phyloP scores from a whole-genome alignment of 164 flowering plant species.

The Vitis riparia region DNA sequence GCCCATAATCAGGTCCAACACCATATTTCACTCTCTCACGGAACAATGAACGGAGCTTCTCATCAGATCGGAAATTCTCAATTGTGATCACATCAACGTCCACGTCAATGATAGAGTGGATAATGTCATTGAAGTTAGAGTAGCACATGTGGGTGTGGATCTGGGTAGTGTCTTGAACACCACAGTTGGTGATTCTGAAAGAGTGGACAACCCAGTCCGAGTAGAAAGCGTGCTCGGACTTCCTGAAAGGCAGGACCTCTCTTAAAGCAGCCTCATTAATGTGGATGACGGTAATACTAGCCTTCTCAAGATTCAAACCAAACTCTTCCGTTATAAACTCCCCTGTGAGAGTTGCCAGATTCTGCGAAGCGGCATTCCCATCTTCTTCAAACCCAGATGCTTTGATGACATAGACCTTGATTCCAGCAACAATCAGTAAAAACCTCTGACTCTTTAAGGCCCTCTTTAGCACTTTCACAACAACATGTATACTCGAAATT shows the following conservation, averaged over 20 bases:
- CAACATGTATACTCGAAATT: no score
- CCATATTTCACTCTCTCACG: conserved; percentile 72
- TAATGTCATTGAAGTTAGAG: no score
- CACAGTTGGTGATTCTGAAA: conserved; percentile 63
- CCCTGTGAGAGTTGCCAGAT: no score
- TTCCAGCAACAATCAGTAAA: no score
- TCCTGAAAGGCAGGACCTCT: conserved; percentile 68
- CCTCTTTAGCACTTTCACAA: no score
- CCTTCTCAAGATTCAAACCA: conserved; percentile 49
- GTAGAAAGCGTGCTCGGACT: conserved; percentile 56
- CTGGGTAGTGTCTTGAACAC: conserved; percentile 19
- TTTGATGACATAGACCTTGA: no score
- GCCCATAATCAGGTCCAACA: no score
- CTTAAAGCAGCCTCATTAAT: conserved; percentile 73
- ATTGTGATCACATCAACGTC: conserved; percentile 73
- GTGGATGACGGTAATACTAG: conserved; percentile 54
- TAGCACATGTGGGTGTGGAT: no score
- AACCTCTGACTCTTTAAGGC: no score
- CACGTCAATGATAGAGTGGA: conserved; percentile 34
- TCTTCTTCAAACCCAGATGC: no score
- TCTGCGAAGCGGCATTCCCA: no score
- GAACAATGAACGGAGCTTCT: conserved; percentile 65
- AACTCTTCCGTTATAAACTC: no score
- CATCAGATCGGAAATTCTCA: conserved; percentile 64
- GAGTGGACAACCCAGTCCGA: conserved; percentile 73